Evolutionary conservation across 345 rosid species (phyloP).

Genomic region (Camelina laxa): DNA sequence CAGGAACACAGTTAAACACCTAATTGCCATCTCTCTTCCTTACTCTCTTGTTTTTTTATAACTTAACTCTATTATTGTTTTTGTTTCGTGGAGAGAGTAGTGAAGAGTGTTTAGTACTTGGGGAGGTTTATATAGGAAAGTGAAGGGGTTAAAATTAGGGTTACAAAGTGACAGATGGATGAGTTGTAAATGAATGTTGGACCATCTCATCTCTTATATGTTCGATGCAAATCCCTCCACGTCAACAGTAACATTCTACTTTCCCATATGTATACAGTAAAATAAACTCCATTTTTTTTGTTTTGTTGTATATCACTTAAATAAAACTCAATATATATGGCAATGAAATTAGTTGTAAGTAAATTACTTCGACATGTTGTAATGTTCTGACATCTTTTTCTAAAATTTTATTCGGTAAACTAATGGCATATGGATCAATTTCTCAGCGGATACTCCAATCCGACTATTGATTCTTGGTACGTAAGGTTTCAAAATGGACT

Average conservation of each 20-base stretch:
- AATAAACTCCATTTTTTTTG: neutral
- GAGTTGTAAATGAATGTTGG: conserved; percentile 21
- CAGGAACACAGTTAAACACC: conserved; percentile 29
- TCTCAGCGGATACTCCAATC: neutral
- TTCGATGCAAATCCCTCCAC: conserved; percentile 38
- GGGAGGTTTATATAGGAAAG: conserved; percentile 36
- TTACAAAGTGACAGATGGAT: conserved; percentile 34
- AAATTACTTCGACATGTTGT: neutral
- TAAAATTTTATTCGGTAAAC: neutral
- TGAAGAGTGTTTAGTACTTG: conserved; percentile 22
- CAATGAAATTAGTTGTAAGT: neutral
- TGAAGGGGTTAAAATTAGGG: conserved; percentile 36
- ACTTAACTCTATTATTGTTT: conserved; percentile 2
- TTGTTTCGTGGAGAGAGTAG: conserved; percentile 28
- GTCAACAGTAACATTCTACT: conserved; percentile 23
- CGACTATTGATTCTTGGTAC: neutral
- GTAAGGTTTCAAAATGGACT: neutral
- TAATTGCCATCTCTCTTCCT: conserved; percentile 24
- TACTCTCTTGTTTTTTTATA: conserved; percentile 1
- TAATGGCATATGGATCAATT: neutral
- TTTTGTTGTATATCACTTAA: neutral
- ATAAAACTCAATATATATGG: neutral
- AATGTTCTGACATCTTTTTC: neutral
- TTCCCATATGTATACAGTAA: conserved; percentile 1
- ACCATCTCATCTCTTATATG: conserved; percentile 41